Percentiles rank a stretch among this genome's conserved stretches.
phyloP scores from a whole-genome alignment of 2,329 filamentous ascomycete genomes.

The Xylariaceae sp. region DNA sequence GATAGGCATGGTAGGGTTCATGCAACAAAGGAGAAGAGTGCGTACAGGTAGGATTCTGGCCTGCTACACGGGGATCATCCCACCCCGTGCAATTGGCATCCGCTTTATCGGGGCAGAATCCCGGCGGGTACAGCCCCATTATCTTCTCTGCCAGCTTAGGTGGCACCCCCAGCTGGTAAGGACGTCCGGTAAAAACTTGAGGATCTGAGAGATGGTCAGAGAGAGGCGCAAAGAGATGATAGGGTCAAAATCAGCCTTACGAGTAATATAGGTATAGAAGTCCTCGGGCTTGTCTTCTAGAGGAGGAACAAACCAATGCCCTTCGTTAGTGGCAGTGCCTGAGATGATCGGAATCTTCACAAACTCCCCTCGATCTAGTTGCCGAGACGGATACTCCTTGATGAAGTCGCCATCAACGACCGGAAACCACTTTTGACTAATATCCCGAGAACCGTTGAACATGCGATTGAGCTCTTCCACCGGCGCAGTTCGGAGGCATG shows the following conservation, averaged over 20 bases:
- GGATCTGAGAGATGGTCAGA: background rate
- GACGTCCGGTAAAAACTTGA: conserved; percentile 5
- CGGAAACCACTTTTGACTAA: conserved; percentile 4
- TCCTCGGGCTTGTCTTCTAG: conserved; percentile 4
- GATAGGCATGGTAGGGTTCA: background rate
- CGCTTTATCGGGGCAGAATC: conserved; percentile 1
- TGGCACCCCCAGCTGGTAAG: conserved; percentile 2
- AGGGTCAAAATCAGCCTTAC: background rate
- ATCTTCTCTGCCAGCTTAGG: conserved; percentile 3
- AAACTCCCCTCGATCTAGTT: conserved; percentile 1
- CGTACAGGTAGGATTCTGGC: conserved; percentile 4
- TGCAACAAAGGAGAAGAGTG: no score
- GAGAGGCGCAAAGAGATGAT: background rate
- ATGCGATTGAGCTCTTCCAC: conserved; percentile 4
- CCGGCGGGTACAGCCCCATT: conserved; percentile 1
- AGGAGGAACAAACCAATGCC: conserved; percentile 4
- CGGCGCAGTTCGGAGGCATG: conserved; percentile 4
- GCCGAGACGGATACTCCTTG: conserved; percentile 3
- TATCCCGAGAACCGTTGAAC: conserved; percentile 5
- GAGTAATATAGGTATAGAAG: conserved; percentile 7
- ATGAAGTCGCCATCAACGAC: conserved; percentile 6
- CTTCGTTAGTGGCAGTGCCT: conserved; percentile 3
- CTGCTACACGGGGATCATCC: conserved; percentile 1
- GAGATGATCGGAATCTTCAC: conserved; percentile 6
- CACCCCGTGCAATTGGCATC: background rate